Base-by-base conservation (phyloP, 2,329 filamentous ascomycete species). In the Monilinia aucupariae region DNA sequence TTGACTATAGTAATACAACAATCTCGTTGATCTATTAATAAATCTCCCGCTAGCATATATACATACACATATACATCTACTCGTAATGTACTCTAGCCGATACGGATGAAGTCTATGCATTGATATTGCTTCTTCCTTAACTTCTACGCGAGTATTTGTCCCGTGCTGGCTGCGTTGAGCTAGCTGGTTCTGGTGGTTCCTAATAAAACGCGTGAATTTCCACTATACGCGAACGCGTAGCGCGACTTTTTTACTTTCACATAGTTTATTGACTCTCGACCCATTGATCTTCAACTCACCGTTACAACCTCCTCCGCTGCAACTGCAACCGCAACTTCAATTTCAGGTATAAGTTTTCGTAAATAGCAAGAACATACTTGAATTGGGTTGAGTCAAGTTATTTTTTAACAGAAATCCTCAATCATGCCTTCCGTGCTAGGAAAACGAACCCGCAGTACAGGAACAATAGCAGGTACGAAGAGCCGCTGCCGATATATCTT, bases 371-470 rank as follows among this genome's bases (percentile, higher is more conserved):
- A 67, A 54, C 65, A 39, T 20, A 49, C 37, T 62, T 39, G 52
- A 58, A n/a, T 58, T 58, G 59, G 25, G 13, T 48, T 27, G 17
- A 22, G 34, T 50, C 48, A 41, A 30, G 68, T 9, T 45, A 30
- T 10, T 17, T 13, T 5, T 0, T 13, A 10, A 32, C 13, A 34
- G 27, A 56, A 20, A n/a, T 41, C 30, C 4, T 48, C 45, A 54
- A 76, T 75, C 71, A 66, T 72, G 53, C 70, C 72, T 69, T 74
- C 75, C 70, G 72, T 78, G 59, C 71, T 81, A 50, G 80, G 79
- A 70, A 82, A 82, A 74, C 74, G 80, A 68, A 78, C 76, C 59
- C 74, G 79, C 67, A 74, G 72, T 66, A 72, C 73, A 22, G 70
- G 69, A 53, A 70, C 69, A 53, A 69, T 75, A 43, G 70, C 70